Base-by-base conservation (phyloP, 1,284 basidiomycete genomes). In the Kalmanozyma brasiliensis region DNA sequence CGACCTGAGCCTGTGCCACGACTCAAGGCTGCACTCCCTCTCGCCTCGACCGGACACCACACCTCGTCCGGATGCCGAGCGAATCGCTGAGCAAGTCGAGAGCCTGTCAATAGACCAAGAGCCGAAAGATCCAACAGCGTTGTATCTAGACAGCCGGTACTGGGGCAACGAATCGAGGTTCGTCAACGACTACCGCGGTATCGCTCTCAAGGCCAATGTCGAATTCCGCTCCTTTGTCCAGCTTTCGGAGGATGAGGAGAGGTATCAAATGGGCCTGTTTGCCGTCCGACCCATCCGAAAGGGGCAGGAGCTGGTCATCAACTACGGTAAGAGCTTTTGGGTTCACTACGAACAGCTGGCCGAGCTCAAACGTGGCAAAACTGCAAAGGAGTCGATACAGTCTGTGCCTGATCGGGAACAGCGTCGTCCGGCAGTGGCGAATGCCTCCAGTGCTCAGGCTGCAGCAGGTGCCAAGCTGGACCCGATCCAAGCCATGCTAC, bases 261-360 rank as follows among this genome's bases (percentile, higher is more conserved):
- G 33, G n/a, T 56, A 58, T 33, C 42, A 70, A 49, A 62, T 77
- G 52, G 73, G 61, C 4, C 22, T 79, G 13, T 72, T 55, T 32
- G 37, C 71, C 0, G 86, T 82, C 40, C 85, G 86, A 33, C 84
- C 83, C 10, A 88, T 96, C 49, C 87, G 85, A 66, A 93, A 91
- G 79, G 91, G 91, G 2, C 88, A 92, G 14, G 94, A 96, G 83
- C 87, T 97, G 37, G 81, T 94, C 29, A 90, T 95, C 30, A 92
- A 89, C 20, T 96, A 96, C 79, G 93, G 93, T n/a, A 94, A 94
- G 77, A 86, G 87, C n/a, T 95, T 90, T 88, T 94, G 93, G 93
- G 22, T 53, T 19, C 66, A 69, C 42, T 34, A 37, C n/a, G 58
- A 62, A 4, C 58, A 68, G 19, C 40, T 68, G 3, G 8, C 14